Base-by-base conservation (phyloP, 441 rosid genomes). In the Pelargonium myrrhifolium region DNA sequence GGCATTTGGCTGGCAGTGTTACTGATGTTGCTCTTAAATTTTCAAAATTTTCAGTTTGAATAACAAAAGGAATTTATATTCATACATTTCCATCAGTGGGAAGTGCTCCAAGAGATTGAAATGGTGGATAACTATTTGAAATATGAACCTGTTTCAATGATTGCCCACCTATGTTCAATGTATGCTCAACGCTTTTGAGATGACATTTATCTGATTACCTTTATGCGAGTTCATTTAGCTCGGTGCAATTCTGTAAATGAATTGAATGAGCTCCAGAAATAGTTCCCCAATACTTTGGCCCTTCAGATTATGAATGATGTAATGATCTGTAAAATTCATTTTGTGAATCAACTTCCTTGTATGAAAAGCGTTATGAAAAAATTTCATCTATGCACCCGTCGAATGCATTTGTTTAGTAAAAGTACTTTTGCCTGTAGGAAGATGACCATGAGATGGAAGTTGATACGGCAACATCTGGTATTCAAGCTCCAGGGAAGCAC, bases 391-490 rank as follows among this genome's bases (percentile, higher is more conserved):
- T 21, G 9, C 14, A 15, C 11, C n/a, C 10, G 63, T 21, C 5
- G 28, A 21, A 26, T 35, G 6, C 15, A 12, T 59, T 9, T 59
- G 35, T 59, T 21, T 11, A 26, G 12, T 21, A 12, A 18, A 18
- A 21, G 4, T 21, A 21, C 9, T 7, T 59, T 61, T 72, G 74
- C 43, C 9, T 76, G 65, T 62, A 83, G 89, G 76, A 70, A 68
- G 79, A 80, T 75, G 87, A 76, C 59, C 85, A 74, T 67, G 85
- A 80, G 61, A 82, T 83, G 86, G 87, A 83, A 79, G 83, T 83
- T 28, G 92, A 83, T 72, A 75, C 83, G 0, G 86, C 82, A 1
- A 76, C 83, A 53, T 82, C 83, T 0, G 76, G 56, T 65, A 42
- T 71, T 2, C 81, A 76, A 74, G 76, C 79, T 71, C 62, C 77